Evolutionary conservation across 1,284 basidiomycete species (phyloP).

Genomic region (Leccinum fallax): DNA sequence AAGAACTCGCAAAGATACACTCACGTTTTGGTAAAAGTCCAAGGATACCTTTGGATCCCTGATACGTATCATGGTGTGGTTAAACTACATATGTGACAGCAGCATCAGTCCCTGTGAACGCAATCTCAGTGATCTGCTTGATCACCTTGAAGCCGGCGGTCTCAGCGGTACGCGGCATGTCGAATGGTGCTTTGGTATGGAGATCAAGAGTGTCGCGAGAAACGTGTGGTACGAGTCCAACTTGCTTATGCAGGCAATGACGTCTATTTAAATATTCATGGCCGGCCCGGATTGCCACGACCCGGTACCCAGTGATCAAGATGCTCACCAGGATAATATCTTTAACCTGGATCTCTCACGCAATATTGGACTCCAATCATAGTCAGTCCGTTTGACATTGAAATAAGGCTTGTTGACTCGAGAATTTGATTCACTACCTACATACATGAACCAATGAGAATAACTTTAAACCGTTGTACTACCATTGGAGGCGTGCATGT

Average conservation of each 20-base stretch:
- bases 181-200: conserved; percentile 18
- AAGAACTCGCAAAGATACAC: conserved; percentile 16
- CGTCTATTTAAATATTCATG: conserved; percentile 13
- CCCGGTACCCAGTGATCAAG: not conserved
- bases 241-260: not conserved
- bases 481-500: conserved; percentile 4
- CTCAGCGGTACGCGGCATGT: conserved; percentile 66
- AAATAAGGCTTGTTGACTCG: not conserved
- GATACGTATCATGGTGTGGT: conserved; percentile 90
- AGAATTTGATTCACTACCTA: not conserved
- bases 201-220: conserved; percentile 4
- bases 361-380: not conserved
- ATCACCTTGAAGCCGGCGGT: conserved; percentile 66
- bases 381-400: not conserved
- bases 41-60: conserved; percentile 85
- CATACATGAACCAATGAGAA: conserved; percentile 6
- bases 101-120: conserved; percentile 2
- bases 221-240: not conserved
- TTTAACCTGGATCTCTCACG: not conserved
- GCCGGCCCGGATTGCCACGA: conserved; percentile 3
- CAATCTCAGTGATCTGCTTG: not conserved
- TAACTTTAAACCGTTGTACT: not conserved
- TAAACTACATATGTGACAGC: conserved; percentile 55
- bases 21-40: conserved; percentile 72
- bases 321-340: not conserved